Conservation (phyloP, 768 basidiomycete genomes). For the Leccinum broughii region DNA sequence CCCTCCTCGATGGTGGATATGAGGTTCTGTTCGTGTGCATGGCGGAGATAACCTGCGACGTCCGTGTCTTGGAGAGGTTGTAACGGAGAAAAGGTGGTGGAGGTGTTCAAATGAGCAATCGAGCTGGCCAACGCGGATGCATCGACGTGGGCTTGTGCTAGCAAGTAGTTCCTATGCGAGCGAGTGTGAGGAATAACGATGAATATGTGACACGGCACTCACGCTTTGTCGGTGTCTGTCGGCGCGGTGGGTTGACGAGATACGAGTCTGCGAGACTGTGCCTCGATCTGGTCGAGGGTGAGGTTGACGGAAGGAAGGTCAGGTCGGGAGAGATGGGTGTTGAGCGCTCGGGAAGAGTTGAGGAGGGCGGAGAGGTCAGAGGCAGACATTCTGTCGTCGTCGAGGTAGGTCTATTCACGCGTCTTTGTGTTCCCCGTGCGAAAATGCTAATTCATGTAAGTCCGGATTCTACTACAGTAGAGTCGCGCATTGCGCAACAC, state of each 20-base stretch:
- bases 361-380: not conserved
- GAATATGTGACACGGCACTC: constrained; percentile 27
- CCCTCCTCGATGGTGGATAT: constrained; percentile 92
- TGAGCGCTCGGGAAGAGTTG: constrained; percentile 25
- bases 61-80: constrained; percentile 54
- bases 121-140: constrained; percentile 82
- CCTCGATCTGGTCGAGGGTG: constrained; percentile 93
- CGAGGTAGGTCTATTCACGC: no score
- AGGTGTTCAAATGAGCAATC: constrained; percentile 80
- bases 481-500: no score
- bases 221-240: constrained; percentile 70
- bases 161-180: not conserved
- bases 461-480: no score
- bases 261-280: constrained; percentile 23
- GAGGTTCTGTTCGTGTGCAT: constrained; percentile 53
- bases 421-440: no score
- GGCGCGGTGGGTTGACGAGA: constrained; percentile 36
- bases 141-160: not conserved
- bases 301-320: constrained; percentile 89
- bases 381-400: not conserved
- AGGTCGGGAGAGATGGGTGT: constrained; percentile 71
- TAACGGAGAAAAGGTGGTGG: constrained; percentile 83
- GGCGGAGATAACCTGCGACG: no score
- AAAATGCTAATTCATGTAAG: no score
- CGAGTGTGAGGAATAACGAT: constrained; percentile 2